phyloP scores from a whole-genome alignment of 2,329 filamentous ascomycete genomes.

The Phaeosphaeria sp. region DNA sequence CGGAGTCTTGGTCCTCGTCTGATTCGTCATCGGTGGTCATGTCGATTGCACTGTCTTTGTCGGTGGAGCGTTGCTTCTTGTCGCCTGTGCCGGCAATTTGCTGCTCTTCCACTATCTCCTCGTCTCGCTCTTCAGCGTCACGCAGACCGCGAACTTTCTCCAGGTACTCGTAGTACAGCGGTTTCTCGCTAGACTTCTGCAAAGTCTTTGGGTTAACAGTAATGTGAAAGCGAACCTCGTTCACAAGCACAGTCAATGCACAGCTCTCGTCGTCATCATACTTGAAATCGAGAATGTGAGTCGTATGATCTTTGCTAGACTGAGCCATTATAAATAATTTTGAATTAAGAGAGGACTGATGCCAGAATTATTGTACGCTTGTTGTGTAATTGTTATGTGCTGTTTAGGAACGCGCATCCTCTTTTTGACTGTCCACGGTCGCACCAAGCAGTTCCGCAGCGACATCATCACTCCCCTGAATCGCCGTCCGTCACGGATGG shows the following conservation, averaged over 20 bases:
- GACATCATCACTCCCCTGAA: conserved; percentile 7
- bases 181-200: conserved; percentile 19
- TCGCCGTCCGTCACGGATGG: conserved; percentile 5
- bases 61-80: conserved; percentile 7
- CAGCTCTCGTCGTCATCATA: conserved; percentile 22
- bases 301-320: conserved; percentile 7
- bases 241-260: conserved; percentile 20
- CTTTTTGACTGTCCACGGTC: background rate
- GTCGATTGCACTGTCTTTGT: conserved; percentile 24
- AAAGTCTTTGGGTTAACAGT: conserved; percentile 12
- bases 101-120: conserved; percentile 10
- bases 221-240: conserved; percentile 28
- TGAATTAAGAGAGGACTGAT: background rate
- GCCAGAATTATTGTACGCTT: background rate
- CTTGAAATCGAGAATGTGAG: conserved; percentile 17
- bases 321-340: conserved; percentile 13
- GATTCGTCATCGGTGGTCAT: conserved; percentile 18
- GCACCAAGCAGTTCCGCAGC: conserved; percentile 1
- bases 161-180: conserved; percentile 24
- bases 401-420: background rate
- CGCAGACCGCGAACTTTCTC: conserved; percentile 20
- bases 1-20: conserved; percentile 21
- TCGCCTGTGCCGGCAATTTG: conserved; percentile 7
- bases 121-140: conserved; percentile 20
- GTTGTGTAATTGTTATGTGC: background rate